phyloP scores from a whole-genome alignment of 2,329 filamentous ascomycete species.

The Cordyceps cicadae region DNA sequence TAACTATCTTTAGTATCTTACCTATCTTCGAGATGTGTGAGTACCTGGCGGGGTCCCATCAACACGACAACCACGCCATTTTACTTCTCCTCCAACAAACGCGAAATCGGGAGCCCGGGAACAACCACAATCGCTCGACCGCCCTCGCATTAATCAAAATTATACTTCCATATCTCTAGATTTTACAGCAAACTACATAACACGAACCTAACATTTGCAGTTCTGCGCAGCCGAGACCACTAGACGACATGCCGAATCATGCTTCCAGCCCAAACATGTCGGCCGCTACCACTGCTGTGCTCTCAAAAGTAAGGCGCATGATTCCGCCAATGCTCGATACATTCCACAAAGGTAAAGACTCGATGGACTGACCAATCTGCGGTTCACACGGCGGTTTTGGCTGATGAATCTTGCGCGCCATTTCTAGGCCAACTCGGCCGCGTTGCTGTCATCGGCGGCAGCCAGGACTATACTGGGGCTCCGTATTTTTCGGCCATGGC shows the following conservation, averaged over 20 bases:
- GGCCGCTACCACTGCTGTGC: constrained; percentile 61
- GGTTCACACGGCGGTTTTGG: background rate
- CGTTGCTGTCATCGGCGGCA: constrained; percentile 88
- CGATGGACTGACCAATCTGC: background rate
- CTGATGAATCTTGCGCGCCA: background rate
- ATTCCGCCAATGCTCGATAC: constrained; percentile 90
- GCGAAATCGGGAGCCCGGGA: background rate
- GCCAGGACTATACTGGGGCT: constrained; percentile 91
- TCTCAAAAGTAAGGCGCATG: constrained; percentile 78
- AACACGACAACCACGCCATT: background rate
- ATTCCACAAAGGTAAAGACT: constrained; percentile 77
- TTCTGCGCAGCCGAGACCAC: background rate
- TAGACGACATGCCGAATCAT: constrained; percentile 8
- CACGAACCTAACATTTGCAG: too few relatives aligned
- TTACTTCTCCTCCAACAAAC: background rate
- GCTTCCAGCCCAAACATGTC: constrained; percentile 45
- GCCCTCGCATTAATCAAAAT: background rate
- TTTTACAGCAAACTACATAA: too few relatives aligned
- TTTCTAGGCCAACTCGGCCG: constrained; percentile 81
- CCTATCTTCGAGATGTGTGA: too few relatives aligned
- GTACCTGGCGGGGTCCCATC: too few relatives aligned
- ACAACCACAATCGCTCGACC: background rate
- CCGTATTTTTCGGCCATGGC: constrained; percentile 98
- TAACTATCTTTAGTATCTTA: too few relatives aligned
- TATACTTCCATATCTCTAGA: too few relatives aligned